phyloP scores from a whole-genome alignment of 163 green algal species.

The Chlamydomonas reinhardtii region DNA sequence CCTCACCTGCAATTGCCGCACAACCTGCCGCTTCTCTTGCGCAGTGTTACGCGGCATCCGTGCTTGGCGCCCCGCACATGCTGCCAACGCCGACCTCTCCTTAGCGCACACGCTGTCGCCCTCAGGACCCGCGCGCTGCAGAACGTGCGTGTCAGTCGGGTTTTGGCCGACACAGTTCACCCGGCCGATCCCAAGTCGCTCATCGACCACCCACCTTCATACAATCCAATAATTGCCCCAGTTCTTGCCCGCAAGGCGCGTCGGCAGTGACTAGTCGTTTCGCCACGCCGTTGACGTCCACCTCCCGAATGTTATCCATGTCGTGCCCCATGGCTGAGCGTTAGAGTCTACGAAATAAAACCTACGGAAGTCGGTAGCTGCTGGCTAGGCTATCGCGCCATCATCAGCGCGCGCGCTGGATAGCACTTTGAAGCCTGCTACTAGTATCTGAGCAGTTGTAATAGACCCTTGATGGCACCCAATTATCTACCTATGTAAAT shows the following conservation, averaged over 20 bases:
- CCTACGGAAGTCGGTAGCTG: too few relatives aligned
- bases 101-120: neutral
- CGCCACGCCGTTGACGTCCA: neutral
- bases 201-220: conserved; percentile 11
- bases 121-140: conserved; percentile 16
- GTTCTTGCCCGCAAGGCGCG: conserved; percentile 23
- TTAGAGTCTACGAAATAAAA: too few relatives aligned
- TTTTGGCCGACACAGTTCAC: too few relatives aligned
- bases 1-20: conserved; percentile 12
- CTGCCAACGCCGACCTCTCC: conserved; percentile 10
- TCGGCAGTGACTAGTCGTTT: conserved; percentile 24
- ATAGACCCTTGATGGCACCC: too few relatives aligned
- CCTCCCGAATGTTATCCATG: conserved; percentile 25
- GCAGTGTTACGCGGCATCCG: neutral
- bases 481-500: too few relatives aligned
- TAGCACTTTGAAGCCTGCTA: too few relatives aligned
- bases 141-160: neutral
- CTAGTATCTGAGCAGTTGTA: too few relatives aligned
- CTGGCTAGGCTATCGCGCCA: too few relatives aligned
- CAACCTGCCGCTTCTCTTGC: conserved; percentile 21
- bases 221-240: conserved; percentile 37
- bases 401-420: too few relatives aligned
- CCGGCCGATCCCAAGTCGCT: too few relatives aligned
- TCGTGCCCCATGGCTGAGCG: conserved; percentile 23
- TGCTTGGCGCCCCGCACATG: conserved; percentile 8